These are phyloP conservation scores for Paratinospora sagittata DNA, from an alignment of 164 flowering plant species.

Conservation along the genomic window DNA sequence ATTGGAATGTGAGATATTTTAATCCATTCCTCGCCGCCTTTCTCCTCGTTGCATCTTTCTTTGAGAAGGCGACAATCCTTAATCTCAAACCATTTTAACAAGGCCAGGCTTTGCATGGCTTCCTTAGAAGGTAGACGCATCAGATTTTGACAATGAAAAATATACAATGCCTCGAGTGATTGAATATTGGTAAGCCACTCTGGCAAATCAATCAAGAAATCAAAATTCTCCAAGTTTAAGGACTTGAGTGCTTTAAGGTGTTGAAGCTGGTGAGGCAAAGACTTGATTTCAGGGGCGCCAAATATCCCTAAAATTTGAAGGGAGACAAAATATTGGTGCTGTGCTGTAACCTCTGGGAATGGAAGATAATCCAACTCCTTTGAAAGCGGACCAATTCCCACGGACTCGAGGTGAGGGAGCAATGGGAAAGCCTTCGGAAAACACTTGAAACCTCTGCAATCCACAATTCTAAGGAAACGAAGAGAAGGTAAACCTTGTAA, in stretches of 20 bases:
- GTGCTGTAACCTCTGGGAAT: too few species aligned
- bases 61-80: background rate
- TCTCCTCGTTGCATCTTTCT: background rate
- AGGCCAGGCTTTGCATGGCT: too few species aligned
- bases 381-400: background rate
- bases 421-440: slow-evolving; percentile 1
- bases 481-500: too few species aligned
- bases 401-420: background rate
- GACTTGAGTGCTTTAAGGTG: background rate
- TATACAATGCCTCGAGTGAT: too few species aligned
- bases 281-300: background rate
- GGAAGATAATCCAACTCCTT: slow-evolving; percentile 3
- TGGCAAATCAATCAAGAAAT: slow-evolving; percentile 13
- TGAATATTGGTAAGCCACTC: slow-evolving; percentile 23
- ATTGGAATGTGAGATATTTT: background rate
- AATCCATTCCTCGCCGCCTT: background rate
- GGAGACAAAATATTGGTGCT: too few species aligned
- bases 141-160: too few species aligned
- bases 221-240: slow-evolving; percentile 2
- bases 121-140: too few species aligned
- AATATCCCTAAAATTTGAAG: too few species aligned
- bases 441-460: background rate
- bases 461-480: too few species aligned
- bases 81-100: background rate
- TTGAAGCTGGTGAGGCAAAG: slow-evolving; percentile 12